These are phyloP conservation scores for Cercospora beticola DNA, from an alignment of 2,329 filamentous ascomycete species.

Conservation along the genomic window DNA sequence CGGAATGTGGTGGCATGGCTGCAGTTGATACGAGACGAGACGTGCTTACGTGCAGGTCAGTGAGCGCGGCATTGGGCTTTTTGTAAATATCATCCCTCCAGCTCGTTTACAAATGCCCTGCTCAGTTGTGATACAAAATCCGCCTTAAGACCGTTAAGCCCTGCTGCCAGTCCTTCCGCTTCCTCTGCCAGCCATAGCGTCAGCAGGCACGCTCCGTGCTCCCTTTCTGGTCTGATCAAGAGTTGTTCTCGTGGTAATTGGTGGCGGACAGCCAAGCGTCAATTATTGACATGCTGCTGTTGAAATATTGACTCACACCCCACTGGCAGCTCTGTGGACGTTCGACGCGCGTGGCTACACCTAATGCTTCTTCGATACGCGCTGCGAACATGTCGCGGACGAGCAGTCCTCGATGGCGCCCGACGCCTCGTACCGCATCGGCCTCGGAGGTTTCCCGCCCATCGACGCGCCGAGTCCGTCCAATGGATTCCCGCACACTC, in stretches of 20 bases:
- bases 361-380: neutral
- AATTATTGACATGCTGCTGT: neutral
- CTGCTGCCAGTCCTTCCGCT: neutral
- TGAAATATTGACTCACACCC: neutral
- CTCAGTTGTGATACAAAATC: neutral
- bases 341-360: neutral
- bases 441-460: neutral
- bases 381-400: neutral
- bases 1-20: conserved; percentile 18
- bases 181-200: neutral
- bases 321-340: neutral
- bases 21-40: neutral
- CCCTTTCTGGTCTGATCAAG: neutral
- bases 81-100: neutral
- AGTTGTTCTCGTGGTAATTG: neutral
- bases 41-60: neutral
- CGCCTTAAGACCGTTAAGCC: neutral
- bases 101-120: neutral
- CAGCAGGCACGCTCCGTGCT: neutral
- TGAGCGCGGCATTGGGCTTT: neutral
- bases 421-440: conserved; percentile 3
- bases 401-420: neutral
- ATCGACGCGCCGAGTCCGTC: neutral
- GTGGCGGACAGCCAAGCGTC: neutral
- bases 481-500: neutral